Conservation (phyloP, 177 flowering plant genomes). For the Vitis hybrid region DNA sequence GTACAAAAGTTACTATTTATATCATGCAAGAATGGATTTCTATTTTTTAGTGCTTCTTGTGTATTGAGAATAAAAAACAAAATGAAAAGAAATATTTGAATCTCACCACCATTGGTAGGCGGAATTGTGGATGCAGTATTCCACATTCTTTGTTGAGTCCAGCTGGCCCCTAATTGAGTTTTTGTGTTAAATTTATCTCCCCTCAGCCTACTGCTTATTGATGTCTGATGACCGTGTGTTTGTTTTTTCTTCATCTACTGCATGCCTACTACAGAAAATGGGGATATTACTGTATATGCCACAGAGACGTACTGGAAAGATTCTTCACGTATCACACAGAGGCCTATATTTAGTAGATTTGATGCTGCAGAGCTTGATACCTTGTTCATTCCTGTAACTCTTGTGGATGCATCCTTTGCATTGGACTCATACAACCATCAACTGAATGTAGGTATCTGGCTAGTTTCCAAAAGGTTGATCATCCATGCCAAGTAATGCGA, state of each 20-base stretch:
- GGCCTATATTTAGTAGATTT: slow-evolving; percentile 40
- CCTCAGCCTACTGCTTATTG: too few relatives aligned
- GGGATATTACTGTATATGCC: slow-evolving; percentile 39
- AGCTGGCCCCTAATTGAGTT: too few relatives aligned
- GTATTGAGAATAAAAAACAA: too few relatives aligned
- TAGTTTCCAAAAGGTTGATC: slow-evolving; percentile 45
- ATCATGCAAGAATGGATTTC: too few relatives aligned
- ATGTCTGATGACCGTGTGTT: too few relatives aligned
- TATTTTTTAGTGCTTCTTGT: too few relatives aligned
- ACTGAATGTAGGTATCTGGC: slow-evolving; percentile 51
- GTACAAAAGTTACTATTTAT: too few relatives aligned
- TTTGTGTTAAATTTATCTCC: too few relatives aligned
- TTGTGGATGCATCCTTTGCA: slow-evolving; percentile 49
- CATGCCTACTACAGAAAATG: slow-evolving; percentile 57
- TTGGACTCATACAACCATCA: slow-evolving; percentile 53
- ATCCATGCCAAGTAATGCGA: slow-evolving; percentile 6
- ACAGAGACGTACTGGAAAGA: slow-evolving; percentile 77
- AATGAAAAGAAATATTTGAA: too few relatives aligned
- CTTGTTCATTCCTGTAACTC: slow-evolving; percentile 35
- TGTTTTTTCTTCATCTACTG: slow-evolving; percentile 34
- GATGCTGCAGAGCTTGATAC: slow-evolving; percentile 48
- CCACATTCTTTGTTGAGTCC: too few relatives aligned
- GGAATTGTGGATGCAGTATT: too few relatives aligned
- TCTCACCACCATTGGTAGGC: too few relatives aligned
- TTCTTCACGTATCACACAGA: not conserved